Evolutionary conservation across 192 early-diverging fungal genomes (phyloP).

Genomic region (Chytriomyces confervae): DNA sequence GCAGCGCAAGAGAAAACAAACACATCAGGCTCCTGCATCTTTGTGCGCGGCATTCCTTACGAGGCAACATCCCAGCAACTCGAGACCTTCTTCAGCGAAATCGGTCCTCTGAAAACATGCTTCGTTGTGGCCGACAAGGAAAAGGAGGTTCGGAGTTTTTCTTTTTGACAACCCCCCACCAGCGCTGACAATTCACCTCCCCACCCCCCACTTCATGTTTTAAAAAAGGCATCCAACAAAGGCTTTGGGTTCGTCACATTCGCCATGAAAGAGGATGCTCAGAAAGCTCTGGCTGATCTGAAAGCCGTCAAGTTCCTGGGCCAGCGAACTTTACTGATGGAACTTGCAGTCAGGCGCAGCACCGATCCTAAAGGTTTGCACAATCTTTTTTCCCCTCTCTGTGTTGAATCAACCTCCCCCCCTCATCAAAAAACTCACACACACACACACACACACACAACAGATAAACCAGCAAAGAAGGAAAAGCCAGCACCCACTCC

Average conservation of each 20-base stretch:
- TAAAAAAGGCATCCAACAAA: constrained; percentile 58
- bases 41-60: constrained; percentile 86
- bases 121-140: constrained; percentile 80
- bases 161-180: background rate
- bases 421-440: background rate
- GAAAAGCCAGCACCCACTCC: constrained; percentile 30
- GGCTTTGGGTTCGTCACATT: constrained; percentile 95
- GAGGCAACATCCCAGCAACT: constrained; percentile 81
- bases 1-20: background rate
- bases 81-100: constrained; percentile 84
- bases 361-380: constrained; percentile 18
- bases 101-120: constrained; percentile 88
- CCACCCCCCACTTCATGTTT: too few relatives aligned
- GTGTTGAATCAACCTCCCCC: background rate
- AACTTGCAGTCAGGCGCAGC: constrained; percentile 73
- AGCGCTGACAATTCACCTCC: too few relatives aligned
- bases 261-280: constrained; percentile 78
- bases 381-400: background rate
- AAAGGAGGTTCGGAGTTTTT: background rate
- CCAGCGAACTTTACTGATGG: constrained; percentile 72
- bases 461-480: background rate
- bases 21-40: constrained; percentile 61
- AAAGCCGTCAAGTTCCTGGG: constrained; percentile 74
- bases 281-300: constrained; percentile 77
- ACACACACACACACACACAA: background rate